Evolutionary conservation across 2,329 filamentous ascomycete species (phyloP).

Genomic region (Ceratocystis destructans): DNA sequence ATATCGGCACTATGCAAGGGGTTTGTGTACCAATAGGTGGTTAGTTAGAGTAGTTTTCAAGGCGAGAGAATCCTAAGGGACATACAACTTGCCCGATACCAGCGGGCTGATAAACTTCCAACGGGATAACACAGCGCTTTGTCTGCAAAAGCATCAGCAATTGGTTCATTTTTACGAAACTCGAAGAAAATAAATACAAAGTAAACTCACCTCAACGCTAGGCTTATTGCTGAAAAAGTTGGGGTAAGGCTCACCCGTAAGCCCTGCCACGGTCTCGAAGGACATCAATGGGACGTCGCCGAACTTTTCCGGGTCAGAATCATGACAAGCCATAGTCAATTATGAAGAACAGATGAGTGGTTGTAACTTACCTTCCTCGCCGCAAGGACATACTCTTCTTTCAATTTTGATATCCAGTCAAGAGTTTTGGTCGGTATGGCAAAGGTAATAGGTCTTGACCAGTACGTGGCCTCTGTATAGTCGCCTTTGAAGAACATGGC

Average conservation of each 20-base stretch:
- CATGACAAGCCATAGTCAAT: neutral
- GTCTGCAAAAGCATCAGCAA: neutral
- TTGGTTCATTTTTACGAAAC: neutral
- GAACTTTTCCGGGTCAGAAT: neutral
- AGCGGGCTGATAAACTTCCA: conserved; percentile 3
- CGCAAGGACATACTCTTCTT: neutral
- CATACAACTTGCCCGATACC: conserved; percentile 13
- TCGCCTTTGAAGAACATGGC: conserved; percentile 8
- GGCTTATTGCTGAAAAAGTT: neutral
- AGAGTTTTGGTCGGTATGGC: conserved; percentile 8
- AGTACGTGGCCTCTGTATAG: neutral
- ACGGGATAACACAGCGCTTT: neutral
- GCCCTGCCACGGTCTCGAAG: neutral
- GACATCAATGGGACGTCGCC: neutral
- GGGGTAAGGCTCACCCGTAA: conserved; percentile 5
- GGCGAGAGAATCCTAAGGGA: neutral
- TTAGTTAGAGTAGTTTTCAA: neutral
- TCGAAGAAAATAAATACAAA: no score
- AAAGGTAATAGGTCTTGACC: conserved; percentile 7
- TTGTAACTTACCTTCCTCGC: neutral
- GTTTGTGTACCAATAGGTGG: no score
- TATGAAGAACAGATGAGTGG: no score
- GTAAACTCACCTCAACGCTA: neutral
- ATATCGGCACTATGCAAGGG: conserved; percentile 3
- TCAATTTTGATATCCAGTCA: neutral